A percentile compares a stretch with the other conserved stretches of the same genome.
phyloP scores from a whole-genome alignment of 164 flowering plant genomes.

The Magnolia sinica region DNA sequence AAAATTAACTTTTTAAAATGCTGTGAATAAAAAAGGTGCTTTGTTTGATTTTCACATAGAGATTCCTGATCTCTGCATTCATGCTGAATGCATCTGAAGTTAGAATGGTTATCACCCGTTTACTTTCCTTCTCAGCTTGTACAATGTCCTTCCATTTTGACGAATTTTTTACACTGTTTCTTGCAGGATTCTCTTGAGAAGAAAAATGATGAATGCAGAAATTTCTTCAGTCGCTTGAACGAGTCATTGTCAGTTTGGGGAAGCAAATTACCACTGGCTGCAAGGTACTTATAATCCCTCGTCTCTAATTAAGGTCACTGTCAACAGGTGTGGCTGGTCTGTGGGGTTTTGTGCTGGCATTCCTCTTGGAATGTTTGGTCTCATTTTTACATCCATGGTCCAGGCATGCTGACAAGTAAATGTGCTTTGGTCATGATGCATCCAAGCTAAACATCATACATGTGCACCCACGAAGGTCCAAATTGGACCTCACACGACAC shows the following conservation, averaged over 20 bases:
- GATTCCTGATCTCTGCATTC: not conserved
- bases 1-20: not conserved
- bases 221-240: constrained; percentile 60
- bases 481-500: too few relatives aligned
- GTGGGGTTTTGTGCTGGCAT: not conserved
- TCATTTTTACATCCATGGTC: not conserved
- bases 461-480: too few relatives aligned
- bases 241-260: constrained; percentile 74
- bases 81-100: not conserved
- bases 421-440: not conserved
- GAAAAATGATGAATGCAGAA: constrained; percentile 59
- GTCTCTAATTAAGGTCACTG: not conserved
- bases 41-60: not conserved
- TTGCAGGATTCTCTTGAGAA: constrained; percentile 71
- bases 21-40: not conserved
- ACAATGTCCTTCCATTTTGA: not conserved
- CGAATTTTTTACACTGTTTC: constrained; percentile 4
- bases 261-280: constrained; percentile 57
- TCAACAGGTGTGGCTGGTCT: not conserved
- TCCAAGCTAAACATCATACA: not conserved
- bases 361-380: not conserved
- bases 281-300: constrained; percentile 48
- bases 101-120: too few relatives aligned
- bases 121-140: too few relatives aligned
- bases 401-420: not conserved